These are phyloP conservation scores for Neurospora cerealis DNA, from an alignment of 495 filamentous ascomycete genomes.

Conservation along the genomic window DNA sequence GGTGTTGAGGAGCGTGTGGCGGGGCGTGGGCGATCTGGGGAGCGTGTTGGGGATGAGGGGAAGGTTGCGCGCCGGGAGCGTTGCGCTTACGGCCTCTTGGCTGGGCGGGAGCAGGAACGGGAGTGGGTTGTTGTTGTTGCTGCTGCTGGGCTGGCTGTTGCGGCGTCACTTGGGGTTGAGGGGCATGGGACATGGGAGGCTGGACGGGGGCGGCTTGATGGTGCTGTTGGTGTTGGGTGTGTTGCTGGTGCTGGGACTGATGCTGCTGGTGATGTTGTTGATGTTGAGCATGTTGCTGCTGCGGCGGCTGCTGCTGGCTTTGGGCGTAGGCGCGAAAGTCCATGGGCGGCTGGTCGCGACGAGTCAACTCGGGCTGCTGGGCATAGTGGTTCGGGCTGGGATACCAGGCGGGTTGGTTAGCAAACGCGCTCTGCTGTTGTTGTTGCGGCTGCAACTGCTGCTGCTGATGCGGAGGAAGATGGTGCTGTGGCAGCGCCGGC, in stretches of 20 bases:
- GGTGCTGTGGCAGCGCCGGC: slow-evolving; percentile 21
- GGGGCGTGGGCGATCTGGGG: slow-evolving; percentile 6
- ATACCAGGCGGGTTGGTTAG: slow-evolving; percentile 26
- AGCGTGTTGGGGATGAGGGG: slow-evolving; percentile 12
- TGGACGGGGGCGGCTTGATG: slow-evolving; percentile 32
- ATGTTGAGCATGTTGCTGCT: slow-evolving; percentile 21
- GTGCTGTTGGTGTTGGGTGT: slow-evolving; percentile 20
- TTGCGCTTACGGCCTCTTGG: slow-evolving; percentile 19
- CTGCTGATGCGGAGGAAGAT: slow-evolving; percentile 13
- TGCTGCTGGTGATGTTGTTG: slow-evolving; percentile 22
- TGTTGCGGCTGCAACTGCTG: slow-evolving; percentile 7
- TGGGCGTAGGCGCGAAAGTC: slow-evolving; percentile 21
- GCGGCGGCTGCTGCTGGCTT: slow-evolving; percentile 24
- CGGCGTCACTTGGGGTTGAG: slow-evolving; percentile 19
- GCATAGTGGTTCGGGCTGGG: slow-evolving; percentile 21
- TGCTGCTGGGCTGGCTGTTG: slow-evolving; percentile 26
- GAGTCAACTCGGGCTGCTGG: slow-evolving; percentile 33
- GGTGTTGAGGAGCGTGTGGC: slow-evolving; percentile 11
- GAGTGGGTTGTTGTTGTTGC: slow-evolving; percentile 33
- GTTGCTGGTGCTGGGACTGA: slow-evolving; percentile 14
- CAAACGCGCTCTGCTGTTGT: slow-evolving; percentile 14
- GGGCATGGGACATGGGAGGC: slow-evolving; percentile 28
- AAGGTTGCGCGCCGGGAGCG: slow-evolving; percentile 16
- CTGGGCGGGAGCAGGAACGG: slow-evolving; percentile 21
- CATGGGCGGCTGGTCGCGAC: slow-evolving; percentile 26